Conservation (phyloP, 1,139 yeast genomes). For the Debaryomycetaceae sp. region DNA sequence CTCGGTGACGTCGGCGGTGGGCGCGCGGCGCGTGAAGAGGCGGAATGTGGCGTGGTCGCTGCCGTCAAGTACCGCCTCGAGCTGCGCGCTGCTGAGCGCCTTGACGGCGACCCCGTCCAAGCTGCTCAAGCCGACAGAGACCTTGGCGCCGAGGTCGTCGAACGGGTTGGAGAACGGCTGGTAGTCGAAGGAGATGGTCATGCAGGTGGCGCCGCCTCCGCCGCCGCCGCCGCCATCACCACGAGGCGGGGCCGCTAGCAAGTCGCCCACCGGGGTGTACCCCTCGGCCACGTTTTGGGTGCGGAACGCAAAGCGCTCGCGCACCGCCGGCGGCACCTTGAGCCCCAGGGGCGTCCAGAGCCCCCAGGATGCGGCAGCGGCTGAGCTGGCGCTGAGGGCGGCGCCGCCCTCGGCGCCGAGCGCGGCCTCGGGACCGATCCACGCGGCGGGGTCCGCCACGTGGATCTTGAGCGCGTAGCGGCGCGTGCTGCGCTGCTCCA, state of each 20-base stretch:
- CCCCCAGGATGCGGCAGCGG: no score
- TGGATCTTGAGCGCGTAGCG: conserved; percentile 36
- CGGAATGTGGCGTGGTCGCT: conserved; percentile 26
- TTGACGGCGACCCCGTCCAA: conserved; percentile 21
- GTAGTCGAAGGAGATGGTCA: conserved; percentile 34
- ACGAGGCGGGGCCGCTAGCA: not conserved
- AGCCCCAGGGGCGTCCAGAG: no score
- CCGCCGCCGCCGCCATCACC: not conserved
- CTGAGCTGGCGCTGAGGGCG: no score
- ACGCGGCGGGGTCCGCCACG: conserved; percentile 38
- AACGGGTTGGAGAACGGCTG: conserved; percentile 34
- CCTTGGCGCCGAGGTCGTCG: conserved; percentile 18
- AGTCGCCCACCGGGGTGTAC: conserved; percentile 2
- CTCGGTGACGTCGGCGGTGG: no score
- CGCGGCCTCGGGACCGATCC: no score
- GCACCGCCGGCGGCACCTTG: no score
- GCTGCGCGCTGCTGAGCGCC: conserved; percentile 14
- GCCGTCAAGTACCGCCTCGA: conserved; percentile 29
- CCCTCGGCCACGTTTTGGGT: conserved; percentile 11
- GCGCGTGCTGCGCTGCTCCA: conserved; percentile 29
- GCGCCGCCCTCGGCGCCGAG: no score
- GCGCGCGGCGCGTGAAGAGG: conserved; percentile 24
- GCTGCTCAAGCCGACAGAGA: conserved; percentile 26
- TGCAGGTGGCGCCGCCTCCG: conserved; percentile 21
- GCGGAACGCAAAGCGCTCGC: conserved; percentile 15